These are phyloP conservation scores for Candida suzukii DNA, from an alignment of 805 yeast species.

Conservation along the genomic window DNA sequence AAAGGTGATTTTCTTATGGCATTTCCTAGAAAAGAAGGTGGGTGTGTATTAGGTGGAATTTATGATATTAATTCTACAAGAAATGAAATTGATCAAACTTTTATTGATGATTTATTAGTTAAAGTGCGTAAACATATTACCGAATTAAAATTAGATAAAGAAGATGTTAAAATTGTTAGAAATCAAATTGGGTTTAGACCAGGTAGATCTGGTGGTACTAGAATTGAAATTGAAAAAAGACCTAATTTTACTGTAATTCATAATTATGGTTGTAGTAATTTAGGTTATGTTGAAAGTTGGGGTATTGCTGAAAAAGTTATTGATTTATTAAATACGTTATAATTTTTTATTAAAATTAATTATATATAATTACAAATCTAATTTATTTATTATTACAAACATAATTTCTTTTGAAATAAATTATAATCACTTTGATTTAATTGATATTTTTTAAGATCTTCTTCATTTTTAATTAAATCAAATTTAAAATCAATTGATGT, in stretches of 20 bases:
- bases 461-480: constrained; percentile 20
- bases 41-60: constrained; percentile 55
- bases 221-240: constrained; percentile 29
- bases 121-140: constrained; percentile 47
- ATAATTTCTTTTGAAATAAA: constrained; percentile 7
- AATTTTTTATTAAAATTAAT: not conserved
- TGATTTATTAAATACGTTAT: constrained; percentile 10
- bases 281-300: constrained; percentile 60
- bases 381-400: not conserved
- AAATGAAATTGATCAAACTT: constrained; percentile 35
- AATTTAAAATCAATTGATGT: constrained; percentile 25
- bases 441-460: constrained; percentile 30
- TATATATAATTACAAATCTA: not conserved
- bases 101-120: constrained; percentile 35
- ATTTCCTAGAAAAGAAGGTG: constrained; percentile 66
- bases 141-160: constrained; percentile 34
- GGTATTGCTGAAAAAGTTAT: constrained; percentile 46
- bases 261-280: constrained; percentile 67
- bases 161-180: constrained; percentile 37
- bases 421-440: constrained; percentile 39
- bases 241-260: constrained; percentile 34
- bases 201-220: constrained; percentile 49
- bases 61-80: constrained; percentile 19
- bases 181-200: constrained; percentile 69
- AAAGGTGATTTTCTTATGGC: constrained; percentile 47